Evolutionary conservation across 352 stramenopile genomes (phyloP).

Genomic region (Blastocystis sp.): DNA sequence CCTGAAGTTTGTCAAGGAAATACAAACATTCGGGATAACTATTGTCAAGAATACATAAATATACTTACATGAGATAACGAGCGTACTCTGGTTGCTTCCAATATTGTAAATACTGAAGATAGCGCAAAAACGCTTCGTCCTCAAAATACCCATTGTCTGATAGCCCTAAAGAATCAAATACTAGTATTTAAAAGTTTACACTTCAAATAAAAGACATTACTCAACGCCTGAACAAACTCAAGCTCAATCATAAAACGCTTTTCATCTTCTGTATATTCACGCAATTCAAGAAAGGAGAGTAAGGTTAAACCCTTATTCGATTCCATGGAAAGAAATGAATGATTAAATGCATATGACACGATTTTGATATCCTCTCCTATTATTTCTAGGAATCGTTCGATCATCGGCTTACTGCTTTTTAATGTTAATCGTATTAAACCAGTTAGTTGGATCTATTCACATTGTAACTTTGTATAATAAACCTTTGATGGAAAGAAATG

Average conservation of each 20-base stretch:
- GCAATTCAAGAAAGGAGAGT: neutral
- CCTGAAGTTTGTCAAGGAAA: slow-evolving; percentile 79
- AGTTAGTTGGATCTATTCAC: too few relatives aligned
- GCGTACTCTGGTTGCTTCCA: slow-evolving; percentile 82
- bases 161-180: slow-evolving; percentile 68
- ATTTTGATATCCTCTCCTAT: too few relatives aligned
- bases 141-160: slow-evolving; percentile 83
- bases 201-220: slow-evolving; percentile 79
- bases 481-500: too few relatives aligned
- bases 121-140: slow-evolving; percentile 79
- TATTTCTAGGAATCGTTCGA: too few relatives aligned
- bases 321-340: neutral
- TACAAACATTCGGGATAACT: slow-evolving; percentile 77
- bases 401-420: too few relatives aligned
- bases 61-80: slow-evolving; percentile 74
- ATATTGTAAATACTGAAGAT: slow-evolving; percentile 82
- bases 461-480: too few relatives aligned
- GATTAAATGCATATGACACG: too few relatives aligned
- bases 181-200: slow-evolving; percentile 67
- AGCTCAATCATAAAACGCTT: slow-evolving; percentile 83
- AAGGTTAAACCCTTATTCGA: neutral
- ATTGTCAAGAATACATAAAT: slow-evolving; percentile 64
- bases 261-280: slow-evolving; percentile 71
- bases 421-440: too few relatives aligned
- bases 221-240: slow-evolving; percentile 82